Conservation (phyloP, 2,329 filamentous ascomycete genomes). For the Drechslerella stenobrocha region DNA sequence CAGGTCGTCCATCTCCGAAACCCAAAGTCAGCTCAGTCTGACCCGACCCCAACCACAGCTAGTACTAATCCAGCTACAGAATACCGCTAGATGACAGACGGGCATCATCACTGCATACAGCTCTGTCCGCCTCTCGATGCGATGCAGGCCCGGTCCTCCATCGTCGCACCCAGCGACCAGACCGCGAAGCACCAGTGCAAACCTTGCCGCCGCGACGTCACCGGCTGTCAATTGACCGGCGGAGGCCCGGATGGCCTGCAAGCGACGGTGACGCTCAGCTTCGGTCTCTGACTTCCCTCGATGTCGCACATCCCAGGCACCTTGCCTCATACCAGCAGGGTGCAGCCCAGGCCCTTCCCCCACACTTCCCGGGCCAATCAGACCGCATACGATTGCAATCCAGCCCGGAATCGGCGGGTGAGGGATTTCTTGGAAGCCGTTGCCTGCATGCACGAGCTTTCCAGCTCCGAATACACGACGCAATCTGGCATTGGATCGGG, state of each 20-base stretch:
- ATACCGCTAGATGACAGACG: neutral
- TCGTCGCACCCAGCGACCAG: neutral
- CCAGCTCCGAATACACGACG: neutral
- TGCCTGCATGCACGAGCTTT: neutral
- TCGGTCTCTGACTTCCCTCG: neutral
- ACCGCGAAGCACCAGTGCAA: too few species aligned
- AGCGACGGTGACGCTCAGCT: too few species aligned
- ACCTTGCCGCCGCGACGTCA: too few species aligned
- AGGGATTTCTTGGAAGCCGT: constrained; percentile 10
- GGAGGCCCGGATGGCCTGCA: too few species aligned
- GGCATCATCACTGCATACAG: neutral
- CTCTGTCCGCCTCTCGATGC: neutral
- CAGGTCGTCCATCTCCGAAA: constrained; percentile 4
- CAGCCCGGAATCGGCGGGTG: constrained; percentile 9
- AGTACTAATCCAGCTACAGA: neutral
- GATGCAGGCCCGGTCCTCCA: neutral
- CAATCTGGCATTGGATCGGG: neutral
- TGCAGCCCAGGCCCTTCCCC: neutral
- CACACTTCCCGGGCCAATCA: constrained; percentile 21
- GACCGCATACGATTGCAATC: constrained; percentile 25
- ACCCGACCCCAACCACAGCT: neutral
- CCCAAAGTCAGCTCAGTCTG: neutral
- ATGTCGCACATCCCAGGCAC: too few species aligned
- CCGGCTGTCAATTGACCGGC: neutral
- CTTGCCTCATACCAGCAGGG: too few species aligned